Conservation (phyloP, 139 green algal species). For the Chlamydomonas eustigma region DNA sequence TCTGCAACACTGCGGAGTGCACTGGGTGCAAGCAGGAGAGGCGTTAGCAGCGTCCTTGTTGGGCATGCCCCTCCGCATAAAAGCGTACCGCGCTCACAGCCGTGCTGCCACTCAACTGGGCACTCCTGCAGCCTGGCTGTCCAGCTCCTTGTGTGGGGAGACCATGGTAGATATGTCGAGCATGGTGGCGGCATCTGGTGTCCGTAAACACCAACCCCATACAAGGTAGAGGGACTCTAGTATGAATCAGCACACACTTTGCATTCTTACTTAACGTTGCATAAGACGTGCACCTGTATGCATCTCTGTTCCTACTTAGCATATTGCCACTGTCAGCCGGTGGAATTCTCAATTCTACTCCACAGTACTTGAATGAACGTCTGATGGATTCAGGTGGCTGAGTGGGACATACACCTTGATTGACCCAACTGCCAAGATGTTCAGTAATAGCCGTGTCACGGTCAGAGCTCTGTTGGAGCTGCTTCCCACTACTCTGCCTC, state of each 20-base stretch:
- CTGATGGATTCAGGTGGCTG: conserved; percentile 20
- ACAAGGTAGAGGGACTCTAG: background rate
- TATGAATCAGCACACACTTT: too few species aligned
- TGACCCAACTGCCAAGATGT: conserved; percentile 10
- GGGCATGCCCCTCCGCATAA: background rate
- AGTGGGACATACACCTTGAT: conserved; percentile 15
- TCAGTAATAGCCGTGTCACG: background rate
- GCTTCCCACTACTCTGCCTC: background rate
- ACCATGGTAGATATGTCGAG: background rate
- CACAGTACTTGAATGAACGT: too few species aligned
- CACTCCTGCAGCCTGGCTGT: background rate
- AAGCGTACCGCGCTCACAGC: background rate
- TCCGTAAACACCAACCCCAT: background rate
- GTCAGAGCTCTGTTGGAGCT: conserved; percentile 3
- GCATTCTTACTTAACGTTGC: too few species aligned
- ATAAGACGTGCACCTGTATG: too few species aligned
- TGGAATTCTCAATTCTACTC: too few species aligned
- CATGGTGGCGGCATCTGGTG: background rate
- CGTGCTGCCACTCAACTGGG: background rate
- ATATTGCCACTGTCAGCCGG: too few species aligned
- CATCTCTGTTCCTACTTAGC: too few species aligned
- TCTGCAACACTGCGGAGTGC: conserved; percentile 28
- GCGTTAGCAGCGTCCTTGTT: conserved; percentile 11
- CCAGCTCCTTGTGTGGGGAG: background rate
- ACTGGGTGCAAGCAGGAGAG: conserved; percentile 30